phyloP scores from a whole-genome alignment of 1,284 basidiomycete genomes.

The Phenoliferia sp. region DNA sequence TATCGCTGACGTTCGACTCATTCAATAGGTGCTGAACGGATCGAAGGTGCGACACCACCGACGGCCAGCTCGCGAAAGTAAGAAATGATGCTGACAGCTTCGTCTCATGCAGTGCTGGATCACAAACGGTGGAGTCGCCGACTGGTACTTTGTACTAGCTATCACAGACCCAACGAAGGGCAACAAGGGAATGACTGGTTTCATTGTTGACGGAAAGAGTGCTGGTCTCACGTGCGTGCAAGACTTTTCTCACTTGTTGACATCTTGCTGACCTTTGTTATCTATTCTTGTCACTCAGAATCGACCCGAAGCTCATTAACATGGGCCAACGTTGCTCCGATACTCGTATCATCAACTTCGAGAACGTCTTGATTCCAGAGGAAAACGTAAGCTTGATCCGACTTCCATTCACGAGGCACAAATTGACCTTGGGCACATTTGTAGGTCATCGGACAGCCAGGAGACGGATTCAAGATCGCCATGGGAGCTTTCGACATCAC shows the following conservation, averaged over 20 bases:
- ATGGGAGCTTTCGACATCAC: conserved; percentile 52
- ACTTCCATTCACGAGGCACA: not conserved
- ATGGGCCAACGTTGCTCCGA: conserved; percentile 57
- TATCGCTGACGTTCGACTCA: too few relatives aligned
- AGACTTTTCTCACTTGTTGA: too few relatives aligned
- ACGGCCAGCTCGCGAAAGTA: not conserved
- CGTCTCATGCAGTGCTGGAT: conserved; percentile 26
- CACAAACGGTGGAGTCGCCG: conserved; percentile 50
- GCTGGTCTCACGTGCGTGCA: conserved; percentile 43
- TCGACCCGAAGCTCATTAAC: conserved; percentile 55
- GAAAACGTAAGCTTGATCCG: conserved; percentile 41
- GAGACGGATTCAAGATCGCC: conserved; percentile 36
- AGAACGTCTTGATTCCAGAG: conserved; percentile 40
- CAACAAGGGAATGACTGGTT: conserved; percentile 52
- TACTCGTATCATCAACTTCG: conserved; percentile 54
- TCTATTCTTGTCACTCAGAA: conserved; percentile 13
- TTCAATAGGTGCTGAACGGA: conserved; percentile 42
- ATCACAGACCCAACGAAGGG: conserved; percentile 49
- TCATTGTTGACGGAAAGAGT: conserved; percentile 52
- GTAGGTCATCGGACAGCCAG: not conserved
- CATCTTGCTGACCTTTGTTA: not conserved
- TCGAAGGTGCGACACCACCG: conserved; percentile 51
- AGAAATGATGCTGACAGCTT: not conserved
- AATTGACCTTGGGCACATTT: not conserved
- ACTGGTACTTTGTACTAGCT: conserved; percentile 55